These are phyloP conservation scores for Jimgerdemannia lactiflua DNA, from an alignment of 192 early-diverging fungal genomes.

Conservation along the genomic window DNA sequence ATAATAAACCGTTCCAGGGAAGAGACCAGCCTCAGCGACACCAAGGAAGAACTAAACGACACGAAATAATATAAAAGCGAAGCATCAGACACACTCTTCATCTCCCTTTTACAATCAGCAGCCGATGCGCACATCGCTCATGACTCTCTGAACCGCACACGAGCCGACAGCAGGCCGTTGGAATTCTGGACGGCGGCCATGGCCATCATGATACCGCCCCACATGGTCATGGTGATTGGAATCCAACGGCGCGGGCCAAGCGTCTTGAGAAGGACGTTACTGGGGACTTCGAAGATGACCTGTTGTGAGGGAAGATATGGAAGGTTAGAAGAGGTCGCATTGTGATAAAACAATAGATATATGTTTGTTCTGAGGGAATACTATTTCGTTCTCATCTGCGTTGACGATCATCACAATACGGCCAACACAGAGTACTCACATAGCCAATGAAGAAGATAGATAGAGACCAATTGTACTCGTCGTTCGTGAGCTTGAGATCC, in stretches of 20 bases:
- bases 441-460: constrained; percentile 70
- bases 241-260: constrained; percentile 58
- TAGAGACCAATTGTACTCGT: constrained; percentile 57
- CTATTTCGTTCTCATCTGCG: too few species aligned
- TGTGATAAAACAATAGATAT: too few species aligned
- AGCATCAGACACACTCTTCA: too few species aligned
- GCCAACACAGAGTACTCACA: constrained; percentile 14
- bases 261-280: constrained; percentile 62
- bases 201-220: constrained; percentile 48
- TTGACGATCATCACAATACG: too few species aligned
- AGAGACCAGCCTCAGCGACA: constrained; percentile 50
- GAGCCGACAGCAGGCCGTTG: constrained; percentile 39
- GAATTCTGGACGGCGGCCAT: constrained; percentile 47
- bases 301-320: constrained; percentile 18
- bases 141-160: too few species aligned
- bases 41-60: constrained; percentile 51
- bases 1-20: constrained; percentile 56
- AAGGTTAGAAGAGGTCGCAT: too few species aligned
- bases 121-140: background rate
- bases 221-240: constrained; percentile 50
- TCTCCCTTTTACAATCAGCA: too few species aligned
- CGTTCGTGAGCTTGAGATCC: constrained; percentile 38
- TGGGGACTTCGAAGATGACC: constrained; percentile 73
- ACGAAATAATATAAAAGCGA: too few species aligned
- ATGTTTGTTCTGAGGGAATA: too few species aligned